These are phyloP conservation scores for Chlorella sp. DNA, from an alignment of 139 green algal species.

Conservation along the genomic window DNA sequence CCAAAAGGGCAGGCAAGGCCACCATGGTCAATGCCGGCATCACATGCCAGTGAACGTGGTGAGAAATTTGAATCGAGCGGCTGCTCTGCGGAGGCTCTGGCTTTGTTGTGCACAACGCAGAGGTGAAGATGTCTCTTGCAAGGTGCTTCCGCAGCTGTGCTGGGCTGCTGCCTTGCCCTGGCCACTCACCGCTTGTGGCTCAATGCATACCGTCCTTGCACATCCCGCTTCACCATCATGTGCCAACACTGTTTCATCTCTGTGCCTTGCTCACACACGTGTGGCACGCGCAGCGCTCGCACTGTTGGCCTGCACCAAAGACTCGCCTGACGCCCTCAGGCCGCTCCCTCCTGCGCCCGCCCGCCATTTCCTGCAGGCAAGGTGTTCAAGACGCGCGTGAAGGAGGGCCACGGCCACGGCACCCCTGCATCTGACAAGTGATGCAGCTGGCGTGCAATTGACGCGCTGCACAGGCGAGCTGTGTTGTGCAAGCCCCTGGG, in stretches of 20 bases:
- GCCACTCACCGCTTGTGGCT: background rate
- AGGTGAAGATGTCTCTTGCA: background rate
- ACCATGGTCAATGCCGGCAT: background rate
- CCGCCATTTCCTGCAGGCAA: slow-evolving; percentile 51
- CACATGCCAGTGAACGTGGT: background rate
- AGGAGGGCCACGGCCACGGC: slow-evolving; percentile 9
- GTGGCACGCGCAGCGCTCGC: background rate
- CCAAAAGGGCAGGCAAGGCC: background rate
- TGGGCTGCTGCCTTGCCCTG: too few relatives aligned
- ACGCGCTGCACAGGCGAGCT: too few relatives aligned
- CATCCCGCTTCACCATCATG: background rate
- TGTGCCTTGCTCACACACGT: background rate
- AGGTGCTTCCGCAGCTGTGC: background rate
- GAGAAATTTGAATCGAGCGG: background rate
- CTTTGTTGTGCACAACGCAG: background rate
- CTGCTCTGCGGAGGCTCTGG: background rate
- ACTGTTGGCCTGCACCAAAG: background rate
- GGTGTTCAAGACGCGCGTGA: slow-evolving; percentile 57
- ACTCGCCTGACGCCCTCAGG: background rate
- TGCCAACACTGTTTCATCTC: background rate
- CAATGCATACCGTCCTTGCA: background rate
- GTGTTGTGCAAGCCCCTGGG: too few relatives aligned
- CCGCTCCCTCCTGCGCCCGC: too few relatives aligned
- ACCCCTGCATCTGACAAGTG: too few relatives aligned
- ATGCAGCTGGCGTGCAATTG: background rate